phyloP scores from a whole-genome alignment of 108 stramenopile genomes.

The Pseudonitzschia multistriata region DNA sequence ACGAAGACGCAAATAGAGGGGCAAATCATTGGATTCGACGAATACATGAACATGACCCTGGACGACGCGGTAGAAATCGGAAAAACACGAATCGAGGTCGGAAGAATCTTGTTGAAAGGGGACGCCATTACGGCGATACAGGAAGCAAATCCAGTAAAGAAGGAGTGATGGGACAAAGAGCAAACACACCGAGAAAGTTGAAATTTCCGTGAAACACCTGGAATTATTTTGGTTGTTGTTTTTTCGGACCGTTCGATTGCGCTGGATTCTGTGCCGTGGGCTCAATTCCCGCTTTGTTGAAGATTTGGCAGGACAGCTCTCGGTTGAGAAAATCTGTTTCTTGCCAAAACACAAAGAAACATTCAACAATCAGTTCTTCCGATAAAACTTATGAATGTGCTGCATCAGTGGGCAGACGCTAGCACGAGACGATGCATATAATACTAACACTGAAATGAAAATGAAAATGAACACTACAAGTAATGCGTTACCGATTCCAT shows the following conservation, averaged over 20 bases:
- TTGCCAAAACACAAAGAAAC: neutral
- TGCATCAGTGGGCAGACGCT: neutral
- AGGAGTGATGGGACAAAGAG: constrained; percentile 14
- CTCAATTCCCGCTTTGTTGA: neutral
- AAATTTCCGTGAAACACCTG: too few species aligned
- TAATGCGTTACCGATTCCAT: too few species aligned
- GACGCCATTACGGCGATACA: constrained; percentile 97
- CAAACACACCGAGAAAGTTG: neutral
- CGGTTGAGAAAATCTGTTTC: neutral
- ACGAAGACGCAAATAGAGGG: constrained; percentile 95
- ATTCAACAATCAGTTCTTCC: neutral
- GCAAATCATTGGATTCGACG: constrained; percentile 94
- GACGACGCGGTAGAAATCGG: constrained; percentile 96
- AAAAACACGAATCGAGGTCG: constrained; percentile 68
- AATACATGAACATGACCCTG: constrained; percentile 97
- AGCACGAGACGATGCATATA: neutral
- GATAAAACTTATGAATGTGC: neutral
- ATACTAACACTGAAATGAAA: neutral
- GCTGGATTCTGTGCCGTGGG: neutral
- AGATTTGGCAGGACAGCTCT: too few species aligned
- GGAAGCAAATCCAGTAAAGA: constrained; percentile 53
- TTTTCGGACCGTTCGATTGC: too few species aligned
- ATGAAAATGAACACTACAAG: neutral
- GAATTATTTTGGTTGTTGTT: too few species aligned
- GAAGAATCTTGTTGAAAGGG: constrained; percentile 97